phyloP scores from a whole-genome alignment of 2,329 filamentous ascomycete genomes.

The Microdochium paspali region DNA sequence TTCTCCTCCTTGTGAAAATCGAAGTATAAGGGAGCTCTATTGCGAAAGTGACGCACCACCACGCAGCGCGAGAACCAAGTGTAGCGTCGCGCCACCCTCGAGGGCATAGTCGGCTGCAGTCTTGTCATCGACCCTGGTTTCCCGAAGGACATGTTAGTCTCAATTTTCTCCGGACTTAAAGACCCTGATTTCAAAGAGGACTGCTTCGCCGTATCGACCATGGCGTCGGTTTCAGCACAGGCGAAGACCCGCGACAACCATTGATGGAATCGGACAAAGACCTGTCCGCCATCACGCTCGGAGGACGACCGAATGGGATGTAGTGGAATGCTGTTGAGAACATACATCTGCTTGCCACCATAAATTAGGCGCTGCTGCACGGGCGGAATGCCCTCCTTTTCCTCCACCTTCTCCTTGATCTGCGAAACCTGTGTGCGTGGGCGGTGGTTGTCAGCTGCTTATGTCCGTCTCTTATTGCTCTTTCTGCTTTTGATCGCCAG shows the following conservation, averaged over 20 bases:
- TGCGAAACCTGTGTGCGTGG: slow-evolving; percentile 59
- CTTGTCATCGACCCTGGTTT: slow-evolving; percentile 80
- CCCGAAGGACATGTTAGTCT: too few species aligned
- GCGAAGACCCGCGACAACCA: too few species aligned
- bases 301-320: too few species aligned
- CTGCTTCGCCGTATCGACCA: too few species aligned
- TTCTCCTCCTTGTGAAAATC: neutral
- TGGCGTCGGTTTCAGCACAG: too few species aligned
- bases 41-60: slow-evolving; percentile 43
- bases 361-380: slow-evolving; percentile 95
- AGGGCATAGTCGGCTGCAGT: slow-evolving; percentile 84
- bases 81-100: slow-evolving; percentile 84
- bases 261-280: too few species aligned
- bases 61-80: slow-evolving; percentile 88
- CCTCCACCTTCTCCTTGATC: slow-evolving; percentile 98
- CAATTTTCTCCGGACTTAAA: too few species aligned
- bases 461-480: too few species aligned
- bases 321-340: slow-evolving; percentile 3
- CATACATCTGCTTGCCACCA: slow-evolving; percentile 95
- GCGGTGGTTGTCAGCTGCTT: too few species aligned
- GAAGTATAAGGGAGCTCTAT: neutral
- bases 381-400: slow-evolving; percentile 97
- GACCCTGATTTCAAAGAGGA: too few species aligned
- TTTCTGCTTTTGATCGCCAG: too few species aligned
- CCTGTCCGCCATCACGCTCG: too few species aligned